Evolutionary conservation across 2,329 filamentous ascomycete genomes (phyloP).

Genomic region (Lasiodiplodia gonubiensis): DNA sequence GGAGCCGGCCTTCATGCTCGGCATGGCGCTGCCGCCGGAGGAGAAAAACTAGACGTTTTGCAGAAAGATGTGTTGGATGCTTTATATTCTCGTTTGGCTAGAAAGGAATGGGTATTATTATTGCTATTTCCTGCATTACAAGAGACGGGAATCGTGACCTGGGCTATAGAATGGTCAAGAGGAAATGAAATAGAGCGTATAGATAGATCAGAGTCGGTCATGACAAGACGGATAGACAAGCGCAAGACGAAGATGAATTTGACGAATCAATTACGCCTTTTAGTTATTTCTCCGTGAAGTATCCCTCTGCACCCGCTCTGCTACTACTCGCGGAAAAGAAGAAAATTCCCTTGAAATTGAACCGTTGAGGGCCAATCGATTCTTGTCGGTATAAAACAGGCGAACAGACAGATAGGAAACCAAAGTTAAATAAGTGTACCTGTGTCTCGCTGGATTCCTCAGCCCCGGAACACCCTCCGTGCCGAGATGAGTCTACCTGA

Average conservation of each 20-base stretch:
- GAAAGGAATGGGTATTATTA: conserved; percentile 2
- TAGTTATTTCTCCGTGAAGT: not conserved
- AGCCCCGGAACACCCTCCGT: conserved; percentile 4
- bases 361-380: conserved; percentile 26
- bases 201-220: not conserved
- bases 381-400: conserved; percentile 25
- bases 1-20: conserved; percentile 70
- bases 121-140: not conserved
- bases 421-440: conserved; percentile 27
- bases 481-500: conserved; percentile 19
- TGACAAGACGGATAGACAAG: not conserved
- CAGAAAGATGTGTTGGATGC: not conserved
- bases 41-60: not conserved
- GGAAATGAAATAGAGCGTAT: conserved; percentile 40
- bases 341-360: conserved; percentile 13
- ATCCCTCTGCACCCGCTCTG: not conserved
- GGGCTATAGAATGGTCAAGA: conserved; percentile 34
- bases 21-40: conserved; percentile 26
- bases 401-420: conserved; percentile 19
- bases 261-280: conserved; percentile 19
- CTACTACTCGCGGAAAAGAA: not conserved
- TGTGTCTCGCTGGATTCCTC: not conserved
- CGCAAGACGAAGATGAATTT: not conserved
- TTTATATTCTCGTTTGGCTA: not conserved
- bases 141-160: not conserved